Percentiles rank a stretch among this genome's conserved stretches.
phyloP scores from a whole-genome alignment of 2,329 filamentous ascomycete species.

The Penicillium aurantiogriseum region DNA sequence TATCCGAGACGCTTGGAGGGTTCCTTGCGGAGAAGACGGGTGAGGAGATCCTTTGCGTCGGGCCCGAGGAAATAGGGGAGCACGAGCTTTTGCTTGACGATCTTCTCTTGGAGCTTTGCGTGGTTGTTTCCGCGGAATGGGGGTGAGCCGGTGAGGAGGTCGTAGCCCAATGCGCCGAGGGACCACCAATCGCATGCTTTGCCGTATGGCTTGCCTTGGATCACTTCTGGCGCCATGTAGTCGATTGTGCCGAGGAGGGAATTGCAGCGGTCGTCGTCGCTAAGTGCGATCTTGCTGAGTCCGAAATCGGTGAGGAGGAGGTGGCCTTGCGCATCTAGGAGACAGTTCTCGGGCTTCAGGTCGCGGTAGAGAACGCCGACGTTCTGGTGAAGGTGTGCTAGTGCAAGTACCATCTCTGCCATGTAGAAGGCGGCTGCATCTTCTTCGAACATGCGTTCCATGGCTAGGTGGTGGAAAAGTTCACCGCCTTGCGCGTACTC shows the following conservation, averaged over 20 bases:
- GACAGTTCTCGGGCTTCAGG: conserved; percentile 95
- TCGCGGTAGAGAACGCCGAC: conserved; percentile 96
- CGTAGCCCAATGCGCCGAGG: conserved; percentile 85
- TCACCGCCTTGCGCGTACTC: conserved; percentile 98
- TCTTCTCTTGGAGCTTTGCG: conserved; percentile 93
- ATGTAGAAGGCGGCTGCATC: conserved; percentile 92
- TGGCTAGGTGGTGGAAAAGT: conserved; percentile 89
- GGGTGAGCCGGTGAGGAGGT: conserved; percentile 86
- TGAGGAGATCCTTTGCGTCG: conserved; percentile 92
- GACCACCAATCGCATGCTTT: conserved; percentile 99
- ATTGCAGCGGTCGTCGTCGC: conserved; percentile 69
- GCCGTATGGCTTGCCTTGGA: conserved; percentile 83
- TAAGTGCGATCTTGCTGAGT: conserved; percentile 86
- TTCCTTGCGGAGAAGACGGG: conserved; percentile 85
- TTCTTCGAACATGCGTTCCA: conserved; percentile 94
- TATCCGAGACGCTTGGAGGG: conserved; percentile 84
- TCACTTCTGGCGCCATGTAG: conserved; percentile 98
- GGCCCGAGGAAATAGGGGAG: conserved; percentile 87
- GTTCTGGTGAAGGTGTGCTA: conserved; percentile 87
- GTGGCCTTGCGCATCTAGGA: conserved; percentile 87
- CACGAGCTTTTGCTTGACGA: conserved; percentile 84
- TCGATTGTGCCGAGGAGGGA: conserved; percentile 93
- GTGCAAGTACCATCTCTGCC: conserved; percentile 93
- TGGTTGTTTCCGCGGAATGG: conserved; percentile 90
- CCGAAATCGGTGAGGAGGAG: conserved; percentile 95